Conservation (phyloP, 192 early-diverging fungal genomes). For the Entomortierella chlamydospora region DNA sequence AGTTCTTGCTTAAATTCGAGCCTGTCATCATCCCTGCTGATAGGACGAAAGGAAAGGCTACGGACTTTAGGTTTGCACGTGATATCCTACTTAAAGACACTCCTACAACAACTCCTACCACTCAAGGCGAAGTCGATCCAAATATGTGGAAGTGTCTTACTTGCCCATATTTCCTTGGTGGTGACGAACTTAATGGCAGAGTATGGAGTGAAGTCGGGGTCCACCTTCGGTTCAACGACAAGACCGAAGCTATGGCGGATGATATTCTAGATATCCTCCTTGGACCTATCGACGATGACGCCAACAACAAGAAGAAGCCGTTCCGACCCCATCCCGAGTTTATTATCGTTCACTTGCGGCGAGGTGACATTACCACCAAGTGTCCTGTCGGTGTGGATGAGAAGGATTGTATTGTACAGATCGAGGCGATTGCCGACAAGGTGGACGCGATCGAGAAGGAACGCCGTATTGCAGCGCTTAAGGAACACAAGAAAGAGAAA, state of each 20-base stretch:
- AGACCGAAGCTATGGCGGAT: conserved; percentile 41
- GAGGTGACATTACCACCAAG: conserved; percentile 41
- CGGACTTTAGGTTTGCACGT: conserved; percentile 21
- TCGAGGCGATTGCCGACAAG: conserved; percentile 42
- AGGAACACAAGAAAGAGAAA: background rate
- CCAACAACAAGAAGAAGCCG: background rate
- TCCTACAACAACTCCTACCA: background rate
- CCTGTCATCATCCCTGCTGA: background rate
- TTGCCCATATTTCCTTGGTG: conserved; percentile 29
- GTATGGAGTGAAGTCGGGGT: conserved; percentile 31
- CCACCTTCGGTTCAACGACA: conserved; percentile 32
- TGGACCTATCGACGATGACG: conserved; percentile 1
- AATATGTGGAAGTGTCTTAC: conserved; percentile 46
- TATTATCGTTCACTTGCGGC: conserved; percentile 40
- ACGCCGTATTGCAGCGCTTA: conserved; percentile 2
- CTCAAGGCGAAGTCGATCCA: conserved; percentile 6
- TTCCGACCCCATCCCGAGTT: conserved; percentile 47
- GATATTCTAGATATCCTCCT: conserved; percentile 36
- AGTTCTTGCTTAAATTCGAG: conserved; percentile 31
- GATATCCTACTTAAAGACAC: conserved; percentile 41
- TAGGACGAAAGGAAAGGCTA: conserved; percentile 20
- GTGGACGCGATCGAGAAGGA: conserved; percentile 38
- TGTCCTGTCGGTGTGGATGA: conserved; percentile 25
- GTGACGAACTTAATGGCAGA: conserved; percentile 2
- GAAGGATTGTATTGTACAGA: conserved; percentile 46